phyloP scores from a whole-genome alignment of 1,284 basidiomycete genomes.

The Apiotrichum porosum region DNA sequence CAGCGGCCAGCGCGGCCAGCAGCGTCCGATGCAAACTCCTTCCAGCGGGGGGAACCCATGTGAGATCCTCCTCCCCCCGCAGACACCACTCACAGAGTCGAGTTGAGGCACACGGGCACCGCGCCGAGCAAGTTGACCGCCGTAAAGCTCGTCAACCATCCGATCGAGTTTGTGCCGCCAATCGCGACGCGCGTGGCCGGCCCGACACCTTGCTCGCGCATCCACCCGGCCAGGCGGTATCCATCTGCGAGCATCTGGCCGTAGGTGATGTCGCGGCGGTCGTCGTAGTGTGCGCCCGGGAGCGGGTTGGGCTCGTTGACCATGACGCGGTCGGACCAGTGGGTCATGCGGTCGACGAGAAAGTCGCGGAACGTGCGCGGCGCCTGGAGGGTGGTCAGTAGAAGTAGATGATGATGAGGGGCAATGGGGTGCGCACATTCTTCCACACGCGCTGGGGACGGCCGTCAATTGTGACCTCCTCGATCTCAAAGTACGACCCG shows the following conservation, averaged over 20 bases:
- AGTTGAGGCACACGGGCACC: slow-evolving; percentile 38
- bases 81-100: slow-evolving; percentile 38
- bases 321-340: slow-evolving; percentile 26
- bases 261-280: slow-evolving; percentile 25
- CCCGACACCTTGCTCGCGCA: slow-evolving; percentile 29
- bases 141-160: slow-evolving; percentile 36
- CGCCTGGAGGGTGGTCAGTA: slow-evolving; percentile 16
- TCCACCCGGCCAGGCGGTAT: slow-evolving; percentile 27
- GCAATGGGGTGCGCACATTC: slow-evolving; percentile 31
- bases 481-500: slow-evolving; percentile 38
- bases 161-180: slow-evolving; percentile 31
- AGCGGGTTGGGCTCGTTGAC: slow-evolving; percentile 16
- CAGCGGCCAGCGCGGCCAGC: too few species aligned
- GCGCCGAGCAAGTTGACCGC: slow-evolving; percentile 40
- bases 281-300: slow-evolving; percentile 6
- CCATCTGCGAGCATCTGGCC: slow-evolving; percentile 23
- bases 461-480: slow-evolving; percentile 26
- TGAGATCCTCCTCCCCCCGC: too few species aligned
- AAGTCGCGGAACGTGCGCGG: slow-evolving; percentile 35
- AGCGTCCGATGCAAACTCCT: too few species aligned
- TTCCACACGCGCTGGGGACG: slow-evolving; percentile 32
- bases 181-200: slow-evolving; percentile 32
- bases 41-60: too few species aligned
- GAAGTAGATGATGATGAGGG: background rate
- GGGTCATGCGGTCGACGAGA: slow-evolving; percentile 19